Percentiles rank a stretch among this genome's conserved stretches.
phyloP scores from a whole-genome alignment of 306 rosid species.

The Trifolium fragiferum region DNA sequence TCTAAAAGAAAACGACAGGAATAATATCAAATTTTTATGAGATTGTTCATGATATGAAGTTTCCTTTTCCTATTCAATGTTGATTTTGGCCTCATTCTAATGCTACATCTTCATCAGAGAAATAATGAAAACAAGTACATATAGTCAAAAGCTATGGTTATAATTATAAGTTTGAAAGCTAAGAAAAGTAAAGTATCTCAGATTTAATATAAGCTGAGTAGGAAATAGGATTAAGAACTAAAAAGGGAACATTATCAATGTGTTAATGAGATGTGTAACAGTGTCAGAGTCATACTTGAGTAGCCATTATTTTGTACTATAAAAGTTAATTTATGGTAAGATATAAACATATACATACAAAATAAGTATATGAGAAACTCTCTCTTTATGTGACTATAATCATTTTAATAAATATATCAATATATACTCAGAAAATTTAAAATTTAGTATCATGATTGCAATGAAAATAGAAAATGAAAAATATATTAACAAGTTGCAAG shows the following conservation, averaged over 20 bases:
- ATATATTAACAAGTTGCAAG: conserved; percentile 1
- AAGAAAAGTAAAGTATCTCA: conserved; percentile 1
- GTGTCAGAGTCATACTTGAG: conserved; percentile 40
- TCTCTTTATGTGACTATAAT: conserved; percentile 5
- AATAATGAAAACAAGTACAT: conserved; percentile 31
- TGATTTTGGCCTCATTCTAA: conserved; percentile 37
- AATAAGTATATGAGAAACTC: background rate
- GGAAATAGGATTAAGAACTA: conserved; percentile 28
- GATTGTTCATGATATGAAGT: conserved; percentile 12
- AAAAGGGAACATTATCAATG: background rate
- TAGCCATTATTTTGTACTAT: conserved; percentile 24
- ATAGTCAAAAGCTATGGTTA: conserved; percentile 39
- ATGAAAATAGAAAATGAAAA: conserved; percentile 11
- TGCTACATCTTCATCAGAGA: conserved; percentile 28
- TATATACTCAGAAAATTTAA: background rate
- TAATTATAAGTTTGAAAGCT: conserved; percentile 8
- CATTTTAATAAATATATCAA: background rate
- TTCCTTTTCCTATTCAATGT: conserved; percentile 33
- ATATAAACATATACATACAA: background rate
- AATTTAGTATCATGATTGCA: background rate
- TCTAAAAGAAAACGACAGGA: conserved; percentile 30
- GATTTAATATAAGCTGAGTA: conserved; percentile 21
- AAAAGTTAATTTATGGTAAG: background rate
- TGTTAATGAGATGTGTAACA: conserved; percentile 34
- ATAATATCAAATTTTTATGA: conserved; percentile 3